These are phyloP conservation scores for Cucumis cinereus DNA, from an alignment of 306 rosid genomes.

Conservation along the genomic window DNA sequence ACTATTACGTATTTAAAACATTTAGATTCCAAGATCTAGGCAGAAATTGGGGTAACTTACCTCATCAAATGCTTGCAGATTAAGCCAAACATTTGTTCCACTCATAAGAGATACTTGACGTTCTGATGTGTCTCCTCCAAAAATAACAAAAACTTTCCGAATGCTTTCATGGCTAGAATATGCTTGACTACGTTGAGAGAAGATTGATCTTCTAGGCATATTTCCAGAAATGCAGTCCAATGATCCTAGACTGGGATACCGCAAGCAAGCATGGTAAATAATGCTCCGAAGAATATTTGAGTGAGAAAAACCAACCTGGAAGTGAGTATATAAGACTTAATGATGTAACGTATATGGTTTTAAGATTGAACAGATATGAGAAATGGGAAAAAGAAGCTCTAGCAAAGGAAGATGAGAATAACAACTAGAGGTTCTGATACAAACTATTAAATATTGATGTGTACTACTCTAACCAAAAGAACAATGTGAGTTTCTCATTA, in stretches of 20 bases:
- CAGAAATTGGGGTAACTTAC: constrained; percentile 35
- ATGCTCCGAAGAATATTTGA: constrained; percentile 73
- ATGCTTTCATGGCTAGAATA: constrained; percentile 22
- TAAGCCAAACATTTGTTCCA: constrained; percentile 97
- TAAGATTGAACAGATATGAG: neutral
- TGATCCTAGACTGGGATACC: constrained; percentile 63
- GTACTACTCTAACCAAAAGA: neutral
- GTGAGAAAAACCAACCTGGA: constrained; percentile 97
- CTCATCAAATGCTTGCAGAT: constrained; percentile 77
- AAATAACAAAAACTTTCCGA: constrained; percentile 72
- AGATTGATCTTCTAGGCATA: constrained; percentile 30
- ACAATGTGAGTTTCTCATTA: neutral
- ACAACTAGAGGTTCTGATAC: neutral
- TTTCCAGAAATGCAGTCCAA: constrained; percentile 24
- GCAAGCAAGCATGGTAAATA: constrained; percentile 64
- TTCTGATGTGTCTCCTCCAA: constrained; percentile 94
- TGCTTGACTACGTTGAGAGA: constrained; percentile 23
- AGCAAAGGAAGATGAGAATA: neutral
- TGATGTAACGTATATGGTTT: neutral
- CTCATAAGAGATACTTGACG: constrained; percentile 99
- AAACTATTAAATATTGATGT: neutral
- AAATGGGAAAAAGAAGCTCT: neutral
- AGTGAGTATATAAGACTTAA: neutral
- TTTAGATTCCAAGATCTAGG: constrained; percentile 5
- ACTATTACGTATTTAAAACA: neutral